phyloP scores from a whole-genome alignment of 75 land plant genomes.

The Chamaecyparis obtusa region DNA sequence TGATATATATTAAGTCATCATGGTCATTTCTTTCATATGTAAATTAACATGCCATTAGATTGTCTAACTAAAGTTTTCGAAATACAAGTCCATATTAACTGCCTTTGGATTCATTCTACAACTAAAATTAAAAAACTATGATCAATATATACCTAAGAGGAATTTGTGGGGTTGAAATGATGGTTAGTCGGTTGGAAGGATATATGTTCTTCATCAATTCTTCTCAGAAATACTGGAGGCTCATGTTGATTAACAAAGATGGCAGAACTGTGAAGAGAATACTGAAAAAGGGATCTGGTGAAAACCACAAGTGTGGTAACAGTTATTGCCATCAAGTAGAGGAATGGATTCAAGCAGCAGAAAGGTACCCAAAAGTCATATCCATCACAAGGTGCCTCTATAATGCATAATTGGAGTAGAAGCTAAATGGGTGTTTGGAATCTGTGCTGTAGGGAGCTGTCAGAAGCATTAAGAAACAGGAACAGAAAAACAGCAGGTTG shows the following conservation, averaged over 20 bases:
- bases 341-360: not conserved
- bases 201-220: not conserved
- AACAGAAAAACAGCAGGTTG: not conserved
- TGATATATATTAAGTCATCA: not conserved
- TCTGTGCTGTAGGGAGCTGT: not conserved
- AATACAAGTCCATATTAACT: not conserved
- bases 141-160: not conserved
- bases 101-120: not conserved
- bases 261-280: not conserved
- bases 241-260: not conserved
- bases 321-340: not conserved
- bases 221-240: not conserved
- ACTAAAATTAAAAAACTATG: not conserved
- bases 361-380: not conserved
- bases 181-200: not conserved
- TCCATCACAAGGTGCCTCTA: no score
- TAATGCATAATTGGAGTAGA: not conserved
- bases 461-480: not conserved
- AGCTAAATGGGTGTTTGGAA: not conserved
- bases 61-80: not conserved
- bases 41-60: not conserved
- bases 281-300: not conserved
- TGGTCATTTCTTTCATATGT: not conserved
- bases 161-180: not conserved
- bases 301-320: not conserved